Evolutionary conservation across 805 yeast genomes (phyloP), one percentile per base, ranked within the genome.

Genomic region (Candida coleopterorum): DNA sequence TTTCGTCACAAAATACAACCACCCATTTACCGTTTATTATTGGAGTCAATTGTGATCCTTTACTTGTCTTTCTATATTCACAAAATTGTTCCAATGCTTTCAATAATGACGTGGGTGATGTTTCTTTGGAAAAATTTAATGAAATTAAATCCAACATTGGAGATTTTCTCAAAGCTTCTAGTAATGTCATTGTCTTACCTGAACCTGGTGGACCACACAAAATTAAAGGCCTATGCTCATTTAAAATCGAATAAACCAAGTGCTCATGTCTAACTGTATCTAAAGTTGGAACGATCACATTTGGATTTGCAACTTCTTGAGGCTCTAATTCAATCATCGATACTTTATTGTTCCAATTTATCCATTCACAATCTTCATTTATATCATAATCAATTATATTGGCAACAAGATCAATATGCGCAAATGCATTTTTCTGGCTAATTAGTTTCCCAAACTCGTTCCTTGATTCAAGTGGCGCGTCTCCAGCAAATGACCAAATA

Each of bases 191-290:
- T 0, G 97, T 89, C 53, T 90, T 90, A 40, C 97, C 97, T 0
- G 96, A 83, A 4, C 97, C 97, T 0, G 97, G 97, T 0, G 97
- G 97, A 2, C 97, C 97, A 58, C 96, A 87, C 16, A 90, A 64
- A 18, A 90, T 64, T 12, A 86, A 54, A 0, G 94, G 77, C 26
- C 62, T 61, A 37, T 74, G 80, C 30, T 75, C 74, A 23, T 66
- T 64, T 25, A 89, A 49, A 2, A 84, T 55, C 0, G 79, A 63
- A 37, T 70, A 72, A 2, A 90, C 66, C 9, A 85, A 49, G 1
- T 62, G 53, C 41, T 85, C 90, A 39, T 85, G 85, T 38, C 79
- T 68, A 2, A 70, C 53, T 0, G 96, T 88, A 45, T 88, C 97
- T 1, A 75, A 50, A 0, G 97, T 90, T 0, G 94, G 85, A 8